Percentiles rank a stretch among this genome's conserved stretches.
These are phyloP conservation scores for Cercospora nicotianae DNA, from an alignment of 2,329 filamentous ascomycete species.

Conservation along the genomic window DNA sequence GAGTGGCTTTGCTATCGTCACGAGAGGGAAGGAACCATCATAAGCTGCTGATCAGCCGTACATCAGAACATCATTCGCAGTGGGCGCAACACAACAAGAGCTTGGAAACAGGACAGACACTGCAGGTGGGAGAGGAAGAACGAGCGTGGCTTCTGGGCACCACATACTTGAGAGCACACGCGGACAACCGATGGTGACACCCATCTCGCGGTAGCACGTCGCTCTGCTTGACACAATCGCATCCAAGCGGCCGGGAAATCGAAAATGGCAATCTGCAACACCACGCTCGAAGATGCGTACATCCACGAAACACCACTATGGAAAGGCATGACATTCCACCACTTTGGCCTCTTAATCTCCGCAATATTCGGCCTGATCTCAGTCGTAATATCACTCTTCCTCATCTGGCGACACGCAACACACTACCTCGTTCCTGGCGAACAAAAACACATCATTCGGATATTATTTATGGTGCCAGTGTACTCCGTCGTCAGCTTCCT, in stretches of 20 bases:
- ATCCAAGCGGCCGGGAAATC: not conserved
- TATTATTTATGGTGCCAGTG: conserved; percentile 83
- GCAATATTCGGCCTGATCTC: conserved; percentile 56
- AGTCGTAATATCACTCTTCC: conserved; percentile 51
- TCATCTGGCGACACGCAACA: conserved; percentile 59
- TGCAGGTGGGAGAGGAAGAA: not conserved
- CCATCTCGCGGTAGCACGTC: not conserved
- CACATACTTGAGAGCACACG: not conserved
- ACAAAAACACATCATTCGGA: conserved; percentile 75
- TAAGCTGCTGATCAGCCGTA: not conserved
- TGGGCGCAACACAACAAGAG: not conserved
- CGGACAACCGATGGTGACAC: not conserved
- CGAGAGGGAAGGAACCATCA: not conserved
- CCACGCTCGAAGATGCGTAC: conserved; percentile 49
- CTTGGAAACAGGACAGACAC: not conserved
- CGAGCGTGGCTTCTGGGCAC: not conserved
- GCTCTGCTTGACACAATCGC: not conserved
- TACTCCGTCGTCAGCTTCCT: conserved; percentile 75
- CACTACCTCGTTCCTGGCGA: conserved; percentile 62
- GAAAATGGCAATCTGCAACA: conserved; percentile 47
- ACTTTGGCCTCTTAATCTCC: conserved; percentile 55
- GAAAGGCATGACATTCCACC: conserved; percentile 58
- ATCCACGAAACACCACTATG: conserved; percentile 51
- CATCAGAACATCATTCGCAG: not conserved
- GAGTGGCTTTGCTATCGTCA: not conserved